A percentile compares a stretch with the other conserved stretches of the same genome.
phyloP scores from a whole-genome alignment of 2,329 filamentous ascomycete species.

The Fusarium sp. region DNA sequence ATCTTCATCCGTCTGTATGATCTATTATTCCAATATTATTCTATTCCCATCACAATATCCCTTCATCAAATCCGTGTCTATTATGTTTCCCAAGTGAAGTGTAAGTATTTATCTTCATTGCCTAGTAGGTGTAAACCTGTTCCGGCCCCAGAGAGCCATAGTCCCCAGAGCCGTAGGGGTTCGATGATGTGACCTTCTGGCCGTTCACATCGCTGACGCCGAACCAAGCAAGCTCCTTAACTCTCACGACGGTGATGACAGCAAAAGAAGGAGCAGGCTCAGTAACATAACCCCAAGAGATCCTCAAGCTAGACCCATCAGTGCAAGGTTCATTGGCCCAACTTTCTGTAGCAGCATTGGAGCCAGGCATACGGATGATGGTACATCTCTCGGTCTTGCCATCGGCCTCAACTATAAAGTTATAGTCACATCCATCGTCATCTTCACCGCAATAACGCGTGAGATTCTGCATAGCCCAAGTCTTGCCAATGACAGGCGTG shows the following conservation, averaged over 20 bases:
- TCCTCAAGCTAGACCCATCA: constrained; percentile 8
- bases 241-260: constrained; percentile 23
- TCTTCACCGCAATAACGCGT: constrained; percentile 29
- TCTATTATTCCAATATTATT: not conserved
- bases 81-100: not conserved
- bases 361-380: constrained; percentile 21
- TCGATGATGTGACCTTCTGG: constrained; percentile 17
- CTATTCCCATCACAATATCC: not conserved
- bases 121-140: constrained; percentile 30
- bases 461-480: constrained; percentile 21
- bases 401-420: constrained; percentile 22
- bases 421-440: constrained; percentile 28
- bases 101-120: no score
- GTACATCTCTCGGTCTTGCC: constrained; percentile 30
- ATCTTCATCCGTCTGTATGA: not conserved
- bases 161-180: constrained; percentile 26
- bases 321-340: constrained; percentile 30
- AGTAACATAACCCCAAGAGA: constrained; percentile 32
- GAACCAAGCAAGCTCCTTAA: constrained; percentile 34
- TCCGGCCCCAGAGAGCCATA: constrained; percentile 24
- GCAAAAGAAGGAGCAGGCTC: constrained; percentile 29
- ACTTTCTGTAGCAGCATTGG: constrained; percentile 21
- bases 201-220: constrained; percentile 28
- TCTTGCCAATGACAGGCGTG: constrained; percentile 7
- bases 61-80: not conserved